phyloP scores from a whole-genome alignment of 202 grass and related monocot genomes.

The Digitaria exilis region DNA sequence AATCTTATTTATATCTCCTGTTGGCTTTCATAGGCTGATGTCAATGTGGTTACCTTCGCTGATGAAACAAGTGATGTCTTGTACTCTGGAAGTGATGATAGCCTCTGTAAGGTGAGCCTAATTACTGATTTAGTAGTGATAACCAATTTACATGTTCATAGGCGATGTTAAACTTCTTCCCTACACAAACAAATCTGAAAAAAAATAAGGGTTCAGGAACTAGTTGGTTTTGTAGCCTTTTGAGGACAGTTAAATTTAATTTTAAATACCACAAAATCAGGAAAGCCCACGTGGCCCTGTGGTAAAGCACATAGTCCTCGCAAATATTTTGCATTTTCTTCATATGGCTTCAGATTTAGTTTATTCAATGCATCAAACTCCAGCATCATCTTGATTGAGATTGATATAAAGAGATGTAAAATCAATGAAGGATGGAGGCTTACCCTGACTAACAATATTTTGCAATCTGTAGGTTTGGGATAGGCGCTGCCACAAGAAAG shows the following conservation, averaged over 20 bases:
- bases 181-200: conserved; percentile 2
- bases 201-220: not conserved
- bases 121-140: conserved; percentile 17
- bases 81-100: conserved; percentile 94
- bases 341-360: conserved; percentile 8
- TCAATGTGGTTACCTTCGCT: conserved; percentile 84
- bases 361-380: not conserved
- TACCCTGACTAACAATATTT: conserved; percentile 20
- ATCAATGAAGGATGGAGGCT: conserved; percentile 9
- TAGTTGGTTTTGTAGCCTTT: not conserved
- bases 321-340: not conserved
- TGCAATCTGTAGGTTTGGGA: conserved; percentile 77
- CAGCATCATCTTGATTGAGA: not conserved
- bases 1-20: conserved; percentile 10
- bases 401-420: conserved; percentile 11
- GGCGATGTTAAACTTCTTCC: not conserved
- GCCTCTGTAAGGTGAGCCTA: conserved; percentile 75
- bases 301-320: not conserved
- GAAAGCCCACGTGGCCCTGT: not conserved
- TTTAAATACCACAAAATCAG: not conserved
- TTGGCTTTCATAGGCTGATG: conserved; percentile 63
- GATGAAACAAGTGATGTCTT: conserved; percentile 78
- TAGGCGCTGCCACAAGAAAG: conserved; percentile 56
- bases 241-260: not conserved
- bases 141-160: not conserved